Base-by-base conservation (phyloP, 176 grass and related monocot species). In the Metroxylon sagu region DNA sequence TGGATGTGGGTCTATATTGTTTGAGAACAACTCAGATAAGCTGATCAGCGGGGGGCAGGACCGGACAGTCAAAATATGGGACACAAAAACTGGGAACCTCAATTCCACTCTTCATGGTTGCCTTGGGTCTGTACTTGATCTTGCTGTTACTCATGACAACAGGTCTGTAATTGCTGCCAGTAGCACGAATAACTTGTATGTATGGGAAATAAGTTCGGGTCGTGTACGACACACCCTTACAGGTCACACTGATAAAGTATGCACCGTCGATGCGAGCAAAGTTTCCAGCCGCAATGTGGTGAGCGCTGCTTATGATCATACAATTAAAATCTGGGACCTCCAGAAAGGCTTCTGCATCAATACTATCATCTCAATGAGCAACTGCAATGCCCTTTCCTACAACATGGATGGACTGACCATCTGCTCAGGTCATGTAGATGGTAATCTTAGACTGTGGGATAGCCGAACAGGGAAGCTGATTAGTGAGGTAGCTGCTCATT, bases 291-390 rank as follows among this genome's bases (percentile, higher is more conserved):
- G 65, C 48, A 26, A 82, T 72, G 29, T 88, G 48, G 84, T 85
- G 50, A 98, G 87, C 76, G 77, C 87, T 56, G 84, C 87, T 19
- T 77, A 63, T 57, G 93, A 92, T 72, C 87, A 79, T 67, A 98
- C 93, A n/a, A 92, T 98, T 68, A 98, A 98, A 78, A 77, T 88
- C 57, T 92, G 93, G 93, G 93, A 98, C 65, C 80, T 98, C 21
- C 77, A 85, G 43, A 85, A 82, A 19, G 93, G 93, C 54, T 92
- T 81, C 62, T 98, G 93, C 76, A 82, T 76, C 61, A 88, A 83
- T 59, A 98, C 93, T 50, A 92, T 98, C 70, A 85, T 88, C 81
- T 92, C 81, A 26, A 68, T 74, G 56, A 98, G 87, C 74, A 98
- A 81, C 66, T 86, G 87, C 62, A 98, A 89, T 59, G 73, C 93